Percentiles rank a stretch among this genome's conserved stretches.
These are phyloP conservation scores for Picocystis sp. DNA, from an alignment of 163 green algal genomes.

Conservation along the genomic window DNA sequence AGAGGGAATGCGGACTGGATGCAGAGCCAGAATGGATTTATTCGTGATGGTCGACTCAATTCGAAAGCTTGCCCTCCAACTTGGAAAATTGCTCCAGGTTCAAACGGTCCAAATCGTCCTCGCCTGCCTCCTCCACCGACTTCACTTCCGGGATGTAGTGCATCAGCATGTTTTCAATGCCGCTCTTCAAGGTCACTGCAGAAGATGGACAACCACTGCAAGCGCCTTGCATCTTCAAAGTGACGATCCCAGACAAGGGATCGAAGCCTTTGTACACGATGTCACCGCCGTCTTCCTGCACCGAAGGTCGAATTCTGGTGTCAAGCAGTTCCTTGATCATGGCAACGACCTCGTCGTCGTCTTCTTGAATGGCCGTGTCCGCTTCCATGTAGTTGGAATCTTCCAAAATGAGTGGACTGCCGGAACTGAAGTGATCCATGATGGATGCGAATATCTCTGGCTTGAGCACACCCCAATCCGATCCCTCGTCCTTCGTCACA, in stretches of 20 bases:
- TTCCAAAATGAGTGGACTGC: constrained; percentile 52
- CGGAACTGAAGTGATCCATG: constrained; percentile 78
- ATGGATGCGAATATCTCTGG: constrained; percentile 84
- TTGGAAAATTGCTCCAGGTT: no score
- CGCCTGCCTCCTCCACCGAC: constrained; percentile 44
- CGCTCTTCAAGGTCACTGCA: constrained; percentile 84
- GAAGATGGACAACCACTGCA: constrained; percentile 90
- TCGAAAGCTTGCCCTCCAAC: no score
- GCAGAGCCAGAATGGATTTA: no score
- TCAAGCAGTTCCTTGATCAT: constrained; percentile 99
- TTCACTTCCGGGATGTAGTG: constrained; percentile 93
- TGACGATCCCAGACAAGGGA: constrained; percentile 56
- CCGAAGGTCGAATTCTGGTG: constrained; percentile 86
- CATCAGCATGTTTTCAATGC: constrained; percentile 98
- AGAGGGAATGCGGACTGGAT: no score
- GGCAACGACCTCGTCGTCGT: constrained; percentile 64
- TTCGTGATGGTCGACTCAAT: no score
- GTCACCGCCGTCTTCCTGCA: constrained; percentile 93
- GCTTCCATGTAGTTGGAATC: constrained; percentile 9
- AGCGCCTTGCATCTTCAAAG: constrained; percentile 64
- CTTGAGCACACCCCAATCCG: constrained; percentile 75
- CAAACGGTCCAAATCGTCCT: no score
- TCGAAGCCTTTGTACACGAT: constrained; percentile 83
- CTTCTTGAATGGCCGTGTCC: constrained; percentile 40
- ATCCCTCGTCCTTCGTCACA: constrained; percentile 40